Base-by-base conservation (phyloP, 2,329 filamentous ascomycete species). In the Plenodomus tracheiphilus region DNA sequence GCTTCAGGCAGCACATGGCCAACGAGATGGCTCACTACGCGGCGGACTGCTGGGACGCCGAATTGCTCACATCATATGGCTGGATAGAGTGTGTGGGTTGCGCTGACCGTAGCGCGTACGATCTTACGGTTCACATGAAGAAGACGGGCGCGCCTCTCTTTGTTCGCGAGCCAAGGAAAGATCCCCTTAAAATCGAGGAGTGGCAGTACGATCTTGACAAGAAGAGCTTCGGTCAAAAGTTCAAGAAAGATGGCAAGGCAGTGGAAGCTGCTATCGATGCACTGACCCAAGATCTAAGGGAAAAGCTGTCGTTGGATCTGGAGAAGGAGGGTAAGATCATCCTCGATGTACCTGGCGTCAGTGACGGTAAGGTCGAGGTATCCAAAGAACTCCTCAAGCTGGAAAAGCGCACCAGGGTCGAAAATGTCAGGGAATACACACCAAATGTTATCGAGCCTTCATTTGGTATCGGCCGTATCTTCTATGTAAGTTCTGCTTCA, bases 1-100 rank as follows among this genome's bases (percentile, higher is more conserved):
- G 94, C 45, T 97, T 97, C 82, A 85, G 94, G 67, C 94, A 99
- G 76, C 94, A 99, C 77, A 97, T 99, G 92, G 82, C 83, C 42
- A 89, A 89, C 63, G 87, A 90, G 70, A 89, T 89, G 87, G 87
- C 94, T 15, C 94, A 99, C 76, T 99, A 99, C 71, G 94, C 94
- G 39, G 83, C 86, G 47, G 94, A 99, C 78, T 99, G 94, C 78
- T 97, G 94, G 94, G 94, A 99, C 74, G 93, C 91, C 13, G 94
- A 99, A 74, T 79, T 99, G 46, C 80, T 88, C 55, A 97, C 90
- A 49, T 92, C 88, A 53, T 92, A 92, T 66, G 94, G 94, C 71
- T 99, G 94, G 94, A 89, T 97, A 56, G 94, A 99, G 79, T 97
- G 93, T 73, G 93, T 97, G 66, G 94, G 94, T 54, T 97, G 94